Evolutionary conservation across 192 early-diverging fungal species (phyloP), one percentile per base, ranked within the genome.

Genomic region (Linnemannia exigua): DNA sequence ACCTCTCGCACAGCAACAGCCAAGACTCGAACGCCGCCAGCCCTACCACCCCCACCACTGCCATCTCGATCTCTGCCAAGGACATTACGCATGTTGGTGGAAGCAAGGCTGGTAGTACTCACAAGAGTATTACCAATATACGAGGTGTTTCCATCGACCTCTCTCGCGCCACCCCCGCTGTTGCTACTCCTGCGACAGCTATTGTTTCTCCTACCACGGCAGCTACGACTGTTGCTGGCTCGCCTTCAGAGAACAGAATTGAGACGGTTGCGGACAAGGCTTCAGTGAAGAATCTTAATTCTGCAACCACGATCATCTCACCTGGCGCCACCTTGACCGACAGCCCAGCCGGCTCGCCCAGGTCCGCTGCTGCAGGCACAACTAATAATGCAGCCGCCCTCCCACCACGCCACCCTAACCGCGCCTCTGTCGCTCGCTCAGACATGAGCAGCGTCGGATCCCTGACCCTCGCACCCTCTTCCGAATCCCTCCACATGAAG

Each of bases 371-470:
- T 9, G 54, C 22, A 31, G 36, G 12, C 6, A 41, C 36, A 41
- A 14, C 70, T 25, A 36, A 37, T 41, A 38, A 44, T 3, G 44
- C 14, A 31, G 7, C 48, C 5, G 31, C 19, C 1, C 44, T 67
- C 0, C 74, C 80, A 41, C 12, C 15, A 7, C 61, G 72, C 15
- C 61, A 44, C 14, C 31, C 41, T 6, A 67, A 79, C 28, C 77
- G 73, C 6, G 7, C 3, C 5, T 75, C 79, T 1, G 28, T 67
- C 33, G 50, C 78, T 12, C 19, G 16, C 33, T 86, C 83, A 3
- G 70, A 76, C 4, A 38, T 35, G 19, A 79, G 70, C 46, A 79
- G 77, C 20, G 58, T 86, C 16, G 78, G 83, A 0, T 86, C 83
- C 16, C 19, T 86, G 52, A 79, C 77, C 0, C 52, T 79, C 41